Percentiles rank a stretch among this genome's conserved stretches.
phyloP scores from a whole-genome alignment of 345 rosid genomes.

The Citrus trifoliata region DNA sequence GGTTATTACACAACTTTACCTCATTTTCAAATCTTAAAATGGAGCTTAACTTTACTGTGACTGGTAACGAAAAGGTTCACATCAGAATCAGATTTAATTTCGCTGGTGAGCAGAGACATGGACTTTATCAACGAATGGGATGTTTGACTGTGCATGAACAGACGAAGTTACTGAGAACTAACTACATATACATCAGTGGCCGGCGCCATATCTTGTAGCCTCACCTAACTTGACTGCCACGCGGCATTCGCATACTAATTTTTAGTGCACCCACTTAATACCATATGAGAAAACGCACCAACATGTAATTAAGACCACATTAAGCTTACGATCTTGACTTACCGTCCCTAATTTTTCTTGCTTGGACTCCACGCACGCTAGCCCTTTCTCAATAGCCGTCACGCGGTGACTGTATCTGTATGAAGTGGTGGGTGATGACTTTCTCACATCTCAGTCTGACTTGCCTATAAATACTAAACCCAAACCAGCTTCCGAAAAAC shows the following conservation, averaged over 20 bases:
- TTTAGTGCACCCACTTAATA: not conserved
- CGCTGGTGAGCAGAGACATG: not conserved
- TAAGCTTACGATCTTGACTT: not conserved
- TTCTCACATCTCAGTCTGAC: too few species aligned
- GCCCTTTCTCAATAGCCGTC: not conserved
- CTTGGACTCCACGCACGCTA: not conserved
- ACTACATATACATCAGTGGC: slow-evolving; percentile 26
- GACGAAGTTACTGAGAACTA: slow-evolving; percentile 11
- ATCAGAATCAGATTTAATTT: not conserved
- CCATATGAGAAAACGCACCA: not conserved
- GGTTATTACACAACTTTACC: too few species aligned
- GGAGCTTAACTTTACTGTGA: not conserved
- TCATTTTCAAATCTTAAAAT: not conserved
- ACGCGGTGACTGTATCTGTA: not conserved
- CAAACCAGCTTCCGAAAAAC: not conserved
- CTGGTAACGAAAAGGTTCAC: not conserved
- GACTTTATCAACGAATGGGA: not conserved
- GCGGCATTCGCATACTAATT: slow-evolving; percentile 21
- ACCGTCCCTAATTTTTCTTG: not conserved
- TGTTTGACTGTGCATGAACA: slow-evolving; percentile 1
- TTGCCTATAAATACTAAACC: not conserved
- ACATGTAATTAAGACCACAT: not conserved
- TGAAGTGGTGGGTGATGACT: too few species aligned
- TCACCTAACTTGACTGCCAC: slow-evolving; percentile 34
- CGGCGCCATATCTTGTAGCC: slow-evolving; percentile 32